Evolutionary conservation across 345 rosid species (phyloP).

Genomic region (Gossypium arboreum): DNA sequence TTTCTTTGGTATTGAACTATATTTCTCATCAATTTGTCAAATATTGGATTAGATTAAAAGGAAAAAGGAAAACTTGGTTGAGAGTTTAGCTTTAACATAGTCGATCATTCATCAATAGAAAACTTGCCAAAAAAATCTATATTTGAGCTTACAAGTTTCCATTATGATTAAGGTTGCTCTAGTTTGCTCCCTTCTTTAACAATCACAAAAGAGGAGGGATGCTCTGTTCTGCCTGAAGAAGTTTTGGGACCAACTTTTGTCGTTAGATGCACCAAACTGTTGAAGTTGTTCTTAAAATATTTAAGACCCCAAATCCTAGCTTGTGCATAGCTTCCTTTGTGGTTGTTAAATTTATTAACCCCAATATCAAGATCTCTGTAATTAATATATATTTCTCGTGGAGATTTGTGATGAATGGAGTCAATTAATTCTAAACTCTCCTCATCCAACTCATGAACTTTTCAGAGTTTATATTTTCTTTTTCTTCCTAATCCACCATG

Average conservation of each 20-base stretch:
- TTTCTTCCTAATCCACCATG: slow-evolving; percentile 39
- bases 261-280: slow-evolving; percentile 47
- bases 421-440: slow-evolving; percentile 22
- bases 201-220: slow-evolving; percentile 27
- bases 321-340: slow-evolving; percentile 28
- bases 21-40: too few relatives aligned
- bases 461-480: slow-evolving; percentile 24
- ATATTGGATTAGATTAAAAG: too few relatives aligned
- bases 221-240: slow-evolving; percentile 56
- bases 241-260: slow-evolving; percentile 41
- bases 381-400: slow-evolving; percentile 51
- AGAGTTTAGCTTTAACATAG: too few relatives aligned
- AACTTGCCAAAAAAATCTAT: neutral
- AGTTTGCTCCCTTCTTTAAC: neutral
- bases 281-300: slow-evolving; percentile 47
- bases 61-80: too few relatives aligned
- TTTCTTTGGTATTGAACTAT: too few relatives aligned
- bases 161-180: neutral
- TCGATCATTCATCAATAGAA: too few relatives aligned
- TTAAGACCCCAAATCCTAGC: slow-evolving; percentile 50
- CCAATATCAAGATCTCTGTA: slow-evolving; percentile 62
- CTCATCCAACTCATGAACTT: slow-evolving; percentile 26
- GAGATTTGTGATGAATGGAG: slow-evolving; percentile 57
- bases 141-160: neutral
- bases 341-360: neutral